Conservation (phyloP, 371 early-diverging fungal genomes). For the Massospora cicadina region DNA sequence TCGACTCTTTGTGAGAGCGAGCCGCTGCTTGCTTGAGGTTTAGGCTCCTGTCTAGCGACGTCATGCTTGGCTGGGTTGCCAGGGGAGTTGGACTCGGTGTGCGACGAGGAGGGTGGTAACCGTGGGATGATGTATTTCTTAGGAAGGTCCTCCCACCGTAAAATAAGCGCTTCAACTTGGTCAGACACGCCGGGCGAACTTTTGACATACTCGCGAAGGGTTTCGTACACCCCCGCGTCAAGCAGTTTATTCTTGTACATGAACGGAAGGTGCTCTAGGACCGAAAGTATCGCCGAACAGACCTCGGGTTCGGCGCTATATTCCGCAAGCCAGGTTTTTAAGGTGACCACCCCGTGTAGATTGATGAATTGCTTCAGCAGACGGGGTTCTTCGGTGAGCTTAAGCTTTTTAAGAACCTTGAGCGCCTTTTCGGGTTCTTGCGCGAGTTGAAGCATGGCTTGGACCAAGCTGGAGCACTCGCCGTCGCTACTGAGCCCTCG, state of each 20-base stretch:
- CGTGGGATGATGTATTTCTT: slow-evolving; percentile 12
- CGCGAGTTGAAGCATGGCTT: slow-evolving; percentile 38
- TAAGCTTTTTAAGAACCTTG: slow-evolving; percentile 24
- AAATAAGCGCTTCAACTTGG: slow-evolving; percentile 14
- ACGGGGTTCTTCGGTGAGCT: not conserved
- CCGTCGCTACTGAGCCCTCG: slow-evolving; percentile 28
- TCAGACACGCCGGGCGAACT: not conserved
- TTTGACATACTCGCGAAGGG: not conserved
- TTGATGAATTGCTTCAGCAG: slow-evolving; percentile 10
- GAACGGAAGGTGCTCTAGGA: not conserved
- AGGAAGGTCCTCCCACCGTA: slow-evolving; percentile 19
- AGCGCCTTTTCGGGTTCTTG: slow-evolving; percentile 31
- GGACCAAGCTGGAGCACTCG: slow-evolving; percentile 42
- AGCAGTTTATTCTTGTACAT: not conserved
- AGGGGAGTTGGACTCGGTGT: not conserved
- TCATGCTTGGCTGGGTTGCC: not conserved
- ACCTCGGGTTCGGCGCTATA: not conserved
- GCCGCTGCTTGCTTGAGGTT: not conserved
- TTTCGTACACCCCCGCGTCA: not conserved
- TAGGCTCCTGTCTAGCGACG: not conserved
- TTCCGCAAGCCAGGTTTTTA: not conserved
- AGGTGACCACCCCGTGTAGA: not conserved
- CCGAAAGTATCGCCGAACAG: not conserved
- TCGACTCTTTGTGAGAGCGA: too few relatives aligned
- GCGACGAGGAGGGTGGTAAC: not conserved